Evolutionary conservation across 495 filamentous ascomycete genomes (phyloP), one percentile per base, ranked within the genome.

Genomic region (Penicillium goetzii): DNA sequence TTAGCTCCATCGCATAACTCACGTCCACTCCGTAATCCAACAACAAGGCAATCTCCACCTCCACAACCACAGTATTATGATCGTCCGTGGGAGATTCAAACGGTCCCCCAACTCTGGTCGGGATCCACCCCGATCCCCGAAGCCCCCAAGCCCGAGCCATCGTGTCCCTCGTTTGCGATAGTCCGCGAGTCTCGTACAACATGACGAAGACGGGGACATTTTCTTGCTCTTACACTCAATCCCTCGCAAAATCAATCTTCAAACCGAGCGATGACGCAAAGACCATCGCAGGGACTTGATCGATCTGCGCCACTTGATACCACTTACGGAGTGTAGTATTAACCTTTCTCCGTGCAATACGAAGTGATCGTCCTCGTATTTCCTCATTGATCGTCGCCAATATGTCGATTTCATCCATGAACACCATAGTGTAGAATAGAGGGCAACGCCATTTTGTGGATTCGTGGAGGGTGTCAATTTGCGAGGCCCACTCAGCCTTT

Each of bases 331-430:
- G n/a, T n/a, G n/a, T n/a, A 12, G 8, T n/a, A 8, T 6, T 7
- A 3, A 10, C 19, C 7, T 19, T 15, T 43, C n/a, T 47, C 43
- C 21, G 43, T 2, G 43, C 43, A 47, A 47, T 47, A 47, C 43
- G 43, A 47, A 47, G 19, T 47, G 43, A 47, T 47, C 43, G 43
- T 9, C 43, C 10, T 47, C 43, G 43, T 47, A 47, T 12, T 47
- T 12, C 19, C 19, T 12, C 21, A 21, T 47, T 4, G 43, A 47
- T 47, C 43, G 36, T 40, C 36, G 36, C 36, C 36, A 40, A 6
- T 4, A 17, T 40, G 36, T 12, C 36, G 36, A 47, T 47, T 47
- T 11, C 19, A 21, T 40, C 43, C 21, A 23, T 23, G 7, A 23
- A 8, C 40, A 43, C 40, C 40, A 43, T 19, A 6, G 6, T 14